phyloP scores from a whole-genome alignment of 768 basidiomycete genomes.

The Xanthoconium stramineum region DNA sequence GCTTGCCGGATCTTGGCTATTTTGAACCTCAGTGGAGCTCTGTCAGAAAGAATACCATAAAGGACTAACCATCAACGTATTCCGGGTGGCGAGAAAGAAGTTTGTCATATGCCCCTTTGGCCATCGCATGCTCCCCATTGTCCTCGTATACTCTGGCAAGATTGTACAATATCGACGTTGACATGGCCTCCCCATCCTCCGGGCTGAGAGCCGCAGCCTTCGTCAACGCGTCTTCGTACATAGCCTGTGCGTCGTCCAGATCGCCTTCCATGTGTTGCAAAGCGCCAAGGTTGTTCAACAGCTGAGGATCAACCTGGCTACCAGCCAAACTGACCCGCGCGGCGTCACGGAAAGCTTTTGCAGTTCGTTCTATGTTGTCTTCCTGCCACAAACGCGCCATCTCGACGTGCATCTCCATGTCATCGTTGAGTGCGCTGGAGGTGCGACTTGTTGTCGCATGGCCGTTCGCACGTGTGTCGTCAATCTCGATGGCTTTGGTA shows the following conservation, averaged over 20 bases:
- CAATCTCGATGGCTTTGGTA: constrained; percentile 59
- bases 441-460: constrained; percentile 33
- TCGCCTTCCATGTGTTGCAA: constrained; percentile 69
- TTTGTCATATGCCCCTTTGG: constrained; percentile 85
- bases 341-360: constrained; percentile 72
- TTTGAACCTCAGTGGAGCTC: constrained; percentile 6
- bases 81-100: constrained; percentile 89
- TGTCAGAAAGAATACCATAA: background rate
- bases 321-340: constrained; percentile 55
- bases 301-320: constrained; percentile 55
- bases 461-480: constrained; percentile 50
- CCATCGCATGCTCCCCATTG: constrained; percentile 64
- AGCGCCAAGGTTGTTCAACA: constrained; percentile 80
- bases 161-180: constrained; percentile 87
- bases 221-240: constrained; percentile 76
- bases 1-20: constrained; percentile 92
- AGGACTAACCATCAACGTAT: constrained; percentile 83
- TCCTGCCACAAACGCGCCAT: constrained; percentile 87
- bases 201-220: constrained; percentile 45
- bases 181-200: constrained; percentile 61
- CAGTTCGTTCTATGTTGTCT: constrained; percentile 70
- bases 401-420: constrained; percentile 88
- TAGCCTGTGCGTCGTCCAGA: constrained; percentile 48
- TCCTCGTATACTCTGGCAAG: constrained; percentile 91
- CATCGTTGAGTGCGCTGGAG: constrained; percentile 61